phyloP scores from a whole-genome alignment of 1,139 yeast genomes.

The Kazachstania sp. region DNA sequence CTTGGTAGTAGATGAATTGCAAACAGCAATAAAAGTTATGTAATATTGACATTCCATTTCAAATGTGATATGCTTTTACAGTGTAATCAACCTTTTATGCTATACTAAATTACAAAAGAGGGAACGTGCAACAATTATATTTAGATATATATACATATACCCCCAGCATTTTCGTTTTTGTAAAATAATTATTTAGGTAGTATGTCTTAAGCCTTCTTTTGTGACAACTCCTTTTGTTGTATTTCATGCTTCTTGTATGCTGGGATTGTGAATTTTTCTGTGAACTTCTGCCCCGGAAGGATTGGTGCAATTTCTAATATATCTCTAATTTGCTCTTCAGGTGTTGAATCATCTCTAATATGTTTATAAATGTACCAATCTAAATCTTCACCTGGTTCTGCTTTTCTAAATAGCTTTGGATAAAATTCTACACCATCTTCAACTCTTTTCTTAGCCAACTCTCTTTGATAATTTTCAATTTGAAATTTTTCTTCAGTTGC shows the following conservation, averaged over 20 bases:
- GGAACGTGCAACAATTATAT: too few relatives aligned
- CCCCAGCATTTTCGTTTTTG: too few relatives aligned
- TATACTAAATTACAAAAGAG: too few relatives aligned
- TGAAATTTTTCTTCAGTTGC: constrained; percentile 86
- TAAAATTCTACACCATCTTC: constrained; percentile 76
- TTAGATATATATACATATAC: too few relatives aligned
- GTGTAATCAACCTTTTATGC: too few relatives aligned
- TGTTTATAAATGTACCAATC: constrained; percentile 61
- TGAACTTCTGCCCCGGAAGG: constrained; percentile 65
- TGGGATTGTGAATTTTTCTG: constrained; percentile 58
- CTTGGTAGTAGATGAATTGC: too few relatives aligned
- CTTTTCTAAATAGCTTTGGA: constrained; percentile 62
- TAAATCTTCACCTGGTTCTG: constrained; percentile 38
- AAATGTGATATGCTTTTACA: too few relatives aligned
- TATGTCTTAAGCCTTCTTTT: background rate
- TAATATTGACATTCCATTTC: too few relatives aligned
- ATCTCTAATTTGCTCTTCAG: constrained; percentile 45
- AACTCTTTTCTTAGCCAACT: constrained; percentile 56
- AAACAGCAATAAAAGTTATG: too few relatives aligned
- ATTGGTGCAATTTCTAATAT: constrained; percentile 62
- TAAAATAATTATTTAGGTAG: background rate
- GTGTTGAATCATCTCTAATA: constrained; percentile 37
- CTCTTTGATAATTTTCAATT: constrained; percentile 79
- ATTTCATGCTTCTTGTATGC: constrained; percentile 46
- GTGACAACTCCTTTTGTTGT: constrained; percentile 12